Base-by-base conservation (phyloP, 768 basidiomycete genomes). In the Tylopilus felleus region DNA sequence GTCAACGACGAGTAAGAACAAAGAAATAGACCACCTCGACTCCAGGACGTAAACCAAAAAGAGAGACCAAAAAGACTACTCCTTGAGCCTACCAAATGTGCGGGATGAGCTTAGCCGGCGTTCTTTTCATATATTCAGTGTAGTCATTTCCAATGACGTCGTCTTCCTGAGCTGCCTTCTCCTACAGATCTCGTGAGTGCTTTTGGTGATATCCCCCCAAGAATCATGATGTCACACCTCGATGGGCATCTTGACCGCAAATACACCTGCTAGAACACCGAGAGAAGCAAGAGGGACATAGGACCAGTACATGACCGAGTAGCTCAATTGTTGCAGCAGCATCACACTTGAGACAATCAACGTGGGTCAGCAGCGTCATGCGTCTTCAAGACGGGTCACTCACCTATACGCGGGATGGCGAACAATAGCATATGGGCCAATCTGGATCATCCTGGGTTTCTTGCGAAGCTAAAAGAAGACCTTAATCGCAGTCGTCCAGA, bases 341-440 rank as follows among this genome's bases (percentile, higher is more conserved):
- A 65, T 57, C n/a, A 55, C 46, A 31, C 64, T 65, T 47, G 47
- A 23, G 16, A n/a, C 13, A 33, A 19, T 41, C 28, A 25, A 33
- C 8, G 2, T 5, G 5, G 27, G 33, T 66, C 39, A 59, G 33
- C 10, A n/a, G n/a, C n/a, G n/a, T 9, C 29, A 25, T 21, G 45
- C 5, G 10, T 39, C 14, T 8, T 51, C 29, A 8, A 43, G 7
- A 27, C 1, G 23, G 4, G 48, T 27, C 36, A 60, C 69, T 50
- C 51, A 73, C 72, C 60, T 63, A 52, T 74, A 74, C 13, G 53
- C 49, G 3, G 74, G 74, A 47, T 75, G 74, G 35, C 74, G 74
- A 31, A 75, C 67, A 27, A 72, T 44, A 8, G 67, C 53, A 51
- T 75, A 75, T 5, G 72, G 73, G 2, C 74, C 74, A 8, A 57